Evolutionary conservation across 768 basidiomycete genomes (phyloP), one percentile per base, ranked within the genome.

Genomic region (Pleurotus eryngii): DNA sequence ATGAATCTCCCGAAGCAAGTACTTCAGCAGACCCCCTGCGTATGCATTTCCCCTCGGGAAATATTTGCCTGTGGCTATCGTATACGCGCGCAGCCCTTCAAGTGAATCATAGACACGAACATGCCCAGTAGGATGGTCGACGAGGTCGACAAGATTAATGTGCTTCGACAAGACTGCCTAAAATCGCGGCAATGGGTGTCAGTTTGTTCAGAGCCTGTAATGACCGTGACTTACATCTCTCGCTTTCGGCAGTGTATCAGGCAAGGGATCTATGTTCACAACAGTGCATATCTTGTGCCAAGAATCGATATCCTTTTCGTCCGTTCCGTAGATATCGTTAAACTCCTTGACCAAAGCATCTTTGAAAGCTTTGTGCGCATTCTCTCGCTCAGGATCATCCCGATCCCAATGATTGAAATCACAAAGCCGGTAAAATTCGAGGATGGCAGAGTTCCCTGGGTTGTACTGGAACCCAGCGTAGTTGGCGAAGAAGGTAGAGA

Each of bases 101-200:
- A 72, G 72, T 1, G 67, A 65, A 0, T 2, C 9, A 56, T 74
- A 76, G 1, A 61, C 55, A 0, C 9, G 55, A 12, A 69, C 55
- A 0, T 47, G 55, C 14, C 20, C 17, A 5, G 46, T 37, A 3
- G 49, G 53, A 4, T 61, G 57, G 51, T 75, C 69, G 3, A 73
- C 63, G 7, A 78, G 58, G 57, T 78, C 76, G 3, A 76, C 69
- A 15, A 77, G 62, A 57, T 78, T 78, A 35, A 77, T 75, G 54
- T 74, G 68, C 0, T 65, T 68, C 8, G 49, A 50, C 12, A 55
- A 42, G 5, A 76, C 68, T 3, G 61, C 64, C 73, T 74, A 18
- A 15, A 42, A 35, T 35, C 11, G 0, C 8, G 22, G 3, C n/a
- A 24, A 17, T 48, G 17, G 42, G 35, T 26, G 9, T 15, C 11